Evolutionary conservation across 257 asterid genomes (phyloP).

Genomic region (Thymus mandschuricus): DNA sequence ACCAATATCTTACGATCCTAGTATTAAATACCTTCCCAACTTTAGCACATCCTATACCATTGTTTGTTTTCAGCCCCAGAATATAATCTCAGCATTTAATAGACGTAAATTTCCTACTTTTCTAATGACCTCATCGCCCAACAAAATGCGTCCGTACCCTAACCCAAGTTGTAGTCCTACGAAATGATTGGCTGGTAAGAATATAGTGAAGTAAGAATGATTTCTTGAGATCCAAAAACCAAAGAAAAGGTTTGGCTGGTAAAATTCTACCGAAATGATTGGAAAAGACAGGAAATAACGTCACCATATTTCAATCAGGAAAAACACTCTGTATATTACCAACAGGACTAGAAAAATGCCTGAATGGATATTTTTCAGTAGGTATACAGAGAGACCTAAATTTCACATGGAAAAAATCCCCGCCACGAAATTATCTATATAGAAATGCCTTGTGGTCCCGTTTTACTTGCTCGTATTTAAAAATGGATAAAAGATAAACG

Average conservation of each 20-base stretch:
- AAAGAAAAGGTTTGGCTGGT: not conserved
- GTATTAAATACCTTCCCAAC: not conserved
- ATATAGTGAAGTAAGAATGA: not conserved
- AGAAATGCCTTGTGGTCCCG: not conserved
- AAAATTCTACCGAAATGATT: not conserved
- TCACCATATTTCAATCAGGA: not conserved
- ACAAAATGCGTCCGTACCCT: not conserved
- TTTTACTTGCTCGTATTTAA: not conserved
- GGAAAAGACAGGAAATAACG: not conserved
- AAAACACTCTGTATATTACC: not conserved
- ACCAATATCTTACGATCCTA: not conserved
- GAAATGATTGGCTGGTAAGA: too few species aligned
- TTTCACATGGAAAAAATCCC: not conserved
- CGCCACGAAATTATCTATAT: constrained; percentile 5
- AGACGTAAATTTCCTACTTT: not conserved
- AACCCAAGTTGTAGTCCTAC: not conserved
- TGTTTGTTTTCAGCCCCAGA: not conserved
- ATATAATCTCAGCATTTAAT: not conserved
- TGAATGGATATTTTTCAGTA: too few species aligned
- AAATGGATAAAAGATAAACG: not conserved
- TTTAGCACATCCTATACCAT: constrained; percentile 14
- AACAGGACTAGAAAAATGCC: not conserved
- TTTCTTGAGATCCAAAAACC: not conserved
- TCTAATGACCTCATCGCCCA: not conserved
- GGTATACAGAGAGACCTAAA: constrained; percentile 1